phyloP scores from a whole-genome alignment of 202 grass and related monocot species.

The Hordeum pubiflorum region DNA sequence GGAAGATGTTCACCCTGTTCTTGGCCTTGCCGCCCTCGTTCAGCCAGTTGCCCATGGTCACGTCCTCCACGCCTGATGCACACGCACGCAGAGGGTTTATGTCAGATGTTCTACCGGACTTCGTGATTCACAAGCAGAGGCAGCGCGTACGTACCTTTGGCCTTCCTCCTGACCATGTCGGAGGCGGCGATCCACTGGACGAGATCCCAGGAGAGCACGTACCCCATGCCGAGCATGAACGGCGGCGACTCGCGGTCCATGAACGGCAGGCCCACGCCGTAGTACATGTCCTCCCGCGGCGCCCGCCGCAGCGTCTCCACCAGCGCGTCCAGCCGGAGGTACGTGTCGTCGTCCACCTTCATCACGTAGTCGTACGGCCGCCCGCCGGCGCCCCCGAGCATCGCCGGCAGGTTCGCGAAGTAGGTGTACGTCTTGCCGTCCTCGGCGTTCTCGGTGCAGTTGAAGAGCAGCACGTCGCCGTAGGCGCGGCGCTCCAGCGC shows the following conservation, averaged over 20 bases:
- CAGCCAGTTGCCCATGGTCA: slow-evolving; percentile 64
- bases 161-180: slow-evolving; percentile 37
- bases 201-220: slow-evolving; percentile 71
- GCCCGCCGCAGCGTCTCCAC: slow-evolving; percentile 29
- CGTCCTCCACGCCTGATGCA: slow-evolving; percentile 42
- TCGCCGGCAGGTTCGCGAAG: slow-evolving; percentile 43
- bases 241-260: slow-evolving; percentile 17
- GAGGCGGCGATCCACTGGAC: slow-evolving; percentile 70
- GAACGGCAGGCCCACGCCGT: slow-evolving; percentile 52
- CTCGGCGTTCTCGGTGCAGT: slow-evolving; percentile 47
- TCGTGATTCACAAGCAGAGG: background rate
- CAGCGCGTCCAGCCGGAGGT: slow-evolving; percentile 47
- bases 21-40: slow-evolving; percentile 52
- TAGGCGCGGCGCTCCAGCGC: slow-evolving; percentile 46
- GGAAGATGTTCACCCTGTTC: slow-evolving; percentile 59
- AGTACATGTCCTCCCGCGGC: slow-evolving; percentile 50
- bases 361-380: slow-evolving; percentile 61
- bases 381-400: background rate
- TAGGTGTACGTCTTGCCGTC: slow-evolving; percentile 54
- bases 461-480: slow-evolving; percentile 57
- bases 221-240: slow-evolving; percentile 83
- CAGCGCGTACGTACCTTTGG: slow-evolving; percentile 12
- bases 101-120: too few species aligned
- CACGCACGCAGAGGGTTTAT: background rate
- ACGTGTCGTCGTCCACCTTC: slow-evolving; percentile 74